phyloP scores from a whole-genome alignment of 2,329 filamentous ascomycete species.

The Fusarium sp. region DNA sequence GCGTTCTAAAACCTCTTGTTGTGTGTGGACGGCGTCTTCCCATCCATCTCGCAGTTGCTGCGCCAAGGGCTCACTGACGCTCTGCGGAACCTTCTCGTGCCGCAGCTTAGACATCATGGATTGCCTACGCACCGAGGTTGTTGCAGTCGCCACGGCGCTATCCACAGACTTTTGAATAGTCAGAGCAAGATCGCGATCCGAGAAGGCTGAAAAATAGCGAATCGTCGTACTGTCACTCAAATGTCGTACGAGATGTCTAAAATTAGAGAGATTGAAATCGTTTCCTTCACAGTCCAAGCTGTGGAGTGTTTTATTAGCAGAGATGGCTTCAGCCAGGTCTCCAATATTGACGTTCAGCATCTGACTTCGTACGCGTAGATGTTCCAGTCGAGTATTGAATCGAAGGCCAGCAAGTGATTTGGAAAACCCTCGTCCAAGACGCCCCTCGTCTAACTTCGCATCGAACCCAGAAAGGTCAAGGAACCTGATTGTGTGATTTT shows the following conservation, averaged over 20 bases:
- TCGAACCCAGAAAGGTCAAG: slow-evolving; percentile 68
- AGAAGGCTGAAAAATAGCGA: slow-evolving; percentile 58
- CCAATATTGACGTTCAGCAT: slow-evolving; percentile 65
- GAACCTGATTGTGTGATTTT: slow-evolving; percentile 62
- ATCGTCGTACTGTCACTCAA: slow-evolving; percentile 57
- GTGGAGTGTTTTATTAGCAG: slow-evolving; percentile 59
- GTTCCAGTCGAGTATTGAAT: slow-evolving; percentile 57
- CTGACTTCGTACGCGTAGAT: slow-evolving; percentile 67
- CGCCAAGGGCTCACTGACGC: slow-evolving; percentile 48
- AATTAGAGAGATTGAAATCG: slow-evolving; percentile 63
- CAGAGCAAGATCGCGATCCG: slow-evolving; percentile 50
- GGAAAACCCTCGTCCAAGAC: slow-evolving; percentile 65
- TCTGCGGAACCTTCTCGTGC: slow-evolving; percentile 47
- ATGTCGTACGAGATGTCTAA: slow-evolving; percentile 59
- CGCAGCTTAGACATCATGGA: slow-evolving; percentile 52
- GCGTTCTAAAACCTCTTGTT: slow-evolving; percentile 51
- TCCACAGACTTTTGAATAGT: slow-evolving; percentile 51
- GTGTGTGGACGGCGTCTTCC: slow-evolving; percentile 50
- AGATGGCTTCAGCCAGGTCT: slow-evolving; percentile 62
- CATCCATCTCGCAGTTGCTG: slow-evolving; percentile 55
- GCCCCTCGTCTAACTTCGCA: slow-evolving; percentile 67
- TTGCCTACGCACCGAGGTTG: slow-evolving; percentile 46
- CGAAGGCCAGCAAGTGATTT: slow-evolving; percentile 60
- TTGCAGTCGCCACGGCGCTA: slow-evolving; percentile 43
- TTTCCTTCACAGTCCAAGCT: slow-evolving; percentile 67